Evolutionary conservation across 2,329 filamentous ascomycete genomes (phyloP).

Genomic region (Fusarium temperatum): DNA sequence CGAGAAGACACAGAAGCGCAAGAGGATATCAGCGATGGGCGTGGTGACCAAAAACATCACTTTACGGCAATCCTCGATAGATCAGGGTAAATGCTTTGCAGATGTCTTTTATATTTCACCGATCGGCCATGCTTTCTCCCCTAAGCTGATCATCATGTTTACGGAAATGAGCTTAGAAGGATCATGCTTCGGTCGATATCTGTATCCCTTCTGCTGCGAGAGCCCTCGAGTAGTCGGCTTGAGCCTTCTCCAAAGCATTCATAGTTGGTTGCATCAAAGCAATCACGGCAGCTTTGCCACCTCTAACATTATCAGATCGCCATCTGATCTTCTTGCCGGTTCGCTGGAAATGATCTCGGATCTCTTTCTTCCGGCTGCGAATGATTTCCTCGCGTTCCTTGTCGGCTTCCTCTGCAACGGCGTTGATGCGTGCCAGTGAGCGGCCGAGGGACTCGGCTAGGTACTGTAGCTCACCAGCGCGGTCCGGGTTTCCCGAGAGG

Average conservation of each 20-base stretch:
- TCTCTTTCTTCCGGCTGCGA: slow-evolving; percentile 72
- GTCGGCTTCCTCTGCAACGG: slow-evolving; percentile 83
- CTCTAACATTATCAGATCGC: slow-evolving; percentile 73
- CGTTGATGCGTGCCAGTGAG: slow-evolving; percentile 80
- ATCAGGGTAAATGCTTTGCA: neutral
- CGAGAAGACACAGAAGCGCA: neutral
- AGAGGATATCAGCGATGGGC: neutral
- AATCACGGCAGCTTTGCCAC: slow-evolving; percentile 79
- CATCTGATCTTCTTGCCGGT: slow-evolving; percentile 79
- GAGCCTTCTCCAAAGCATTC: slow-evolving; percentile 74
- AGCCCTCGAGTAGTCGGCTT: slow-evolving; percentile 75
- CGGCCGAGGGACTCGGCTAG: slow-evolving; percentile 83
- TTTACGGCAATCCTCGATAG: neutral
- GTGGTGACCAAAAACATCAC: neutral
- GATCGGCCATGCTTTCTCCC: neutral
- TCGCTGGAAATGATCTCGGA: slow-evolving; percentile 73
- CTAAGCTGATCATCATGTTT: neutral
- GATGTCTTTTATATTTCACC: neutral
- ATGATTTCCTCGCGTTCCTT: slow-evolving; percentile 74
- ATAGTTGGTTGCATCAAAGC: slow-evolving; percentile 80
- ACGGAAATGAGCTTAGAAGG: neutral
- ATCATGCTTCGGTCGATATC: slow-evolving; percentile 54
- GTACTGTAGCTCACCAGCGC: slow-evolving; percentile 81
- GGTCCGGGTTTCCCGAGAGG: slow-evolving; percentile 84
- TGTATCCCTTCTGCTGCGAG: slow-evolving; percentile 70